phyloP scores from a whole-genome alignment of 805 yeast genomes.

The Maudiozyma serrabonitensis region DNA sequence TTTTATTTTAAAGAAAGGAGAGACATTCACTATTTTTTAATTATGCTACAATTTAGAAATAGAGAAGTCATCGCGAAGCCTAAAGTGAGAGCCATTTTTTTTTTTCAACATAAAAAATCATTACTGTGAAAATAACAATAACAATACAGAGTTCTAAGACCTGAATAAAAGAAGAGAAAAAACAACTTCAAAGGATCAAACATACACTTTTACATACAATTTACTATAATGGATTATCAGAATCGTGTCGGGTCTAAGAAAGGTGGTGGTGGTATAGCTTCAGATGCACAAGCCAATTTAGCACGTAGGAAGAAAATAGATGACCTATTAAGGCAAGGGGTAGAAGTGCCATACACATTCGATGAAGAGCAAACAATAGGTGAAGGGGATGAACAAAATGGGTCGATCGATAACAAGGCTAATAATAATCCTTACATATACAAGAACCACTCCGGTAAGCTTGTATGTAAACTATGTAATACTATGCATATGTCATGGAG shows the following conservation, averaged over 20 bases:
- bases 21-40: too few species aligned
- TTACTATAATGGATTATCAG: slow-evolving; percentile 64
- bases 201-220: neutral
- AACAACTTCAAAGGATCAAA: neutral
- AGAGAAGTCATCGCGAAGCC: too few species aligned
- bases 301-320: slow-evolving; percentile 60
- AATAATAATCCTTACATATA: slow-evolving; percentile 59
- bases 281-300: slow-evolving; percentile 55
- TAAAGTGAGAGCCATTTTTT: too few species aligned
- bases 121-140: too few species aligned
- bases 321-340: slow-evolving; percentile 39
- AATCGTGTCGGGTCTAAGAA: slow-evolving; percentile 84
- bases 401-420: slow-evolving; percentile 31
- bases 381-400: slow-evolving; percentile 37
- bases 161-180: too few species aligned
- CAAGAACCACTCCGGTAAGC: slow-evolving; percentile 70
- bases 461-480: slow-evolving; percentile 77
- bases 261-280: slow-evolving; percentile 87
- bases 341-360: slow-evolving; percentile 30
- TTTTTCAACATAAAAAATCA: too few species aligned
- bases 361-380: slow-evolving; percentile 33
- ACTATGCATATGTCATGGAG: slow-evolving; percentile 76
- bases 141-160: too few species aligned
- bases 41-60: too few species aligned
- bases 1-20: too few species aligned